These are phyloP conservation scores for Hansenula anomala DNA, from an alignment of 1,139 yeast genomes.

Conservation along the genomic window DNA sequence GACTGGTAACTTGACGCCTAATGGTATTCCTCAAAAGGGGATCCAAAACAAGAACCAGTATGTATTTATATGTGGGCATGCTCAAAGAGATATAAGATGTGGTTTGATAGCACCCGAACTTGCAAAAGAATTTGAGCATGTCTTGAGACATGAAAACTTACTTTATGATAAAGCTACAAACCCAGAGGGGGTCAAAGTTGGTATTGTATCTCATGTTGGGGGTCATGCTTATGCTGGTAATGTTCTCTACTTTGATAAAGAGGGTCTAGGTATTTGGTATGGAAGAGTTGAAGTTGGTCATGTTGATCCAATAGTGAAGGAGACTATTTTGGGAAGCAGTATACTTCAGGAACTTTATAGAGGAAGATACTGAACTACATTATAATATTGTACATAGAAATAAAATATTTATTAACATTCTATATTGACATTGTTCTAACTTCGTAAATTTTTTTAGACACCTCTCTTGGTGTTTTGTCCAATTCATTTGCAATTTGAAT, in stretches of 20 bases:
- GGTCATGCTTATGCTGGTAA: conserved; percentile 83
- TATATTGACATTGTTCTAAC: conserved; percentile 36
- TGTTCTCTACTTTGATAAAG: conserved; percentile 45
- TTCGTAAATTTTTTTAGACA: conserved; percentile 57
- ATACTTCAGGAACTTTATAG: conserved; percentile 53
- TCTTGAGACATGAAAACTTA: conserved; percentile 30
- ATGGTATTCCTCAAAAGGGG: conserved; percentile 10
- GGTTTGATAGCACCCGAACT: conserved; percentile 60
- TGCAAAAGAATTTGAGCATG: conserved; percentile 42
- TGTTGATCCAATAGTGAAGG: conserved; percentile 60
- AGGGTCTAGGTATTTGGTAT: conserved; percentile 56
- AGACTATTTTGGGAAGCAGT: conserved; percentile 42
- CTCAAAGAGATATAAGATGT: conserved; percentile 59
- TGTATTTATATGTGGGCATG: conserved; percentile 64
- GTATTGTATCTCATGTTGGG: conserved; percentile 64
- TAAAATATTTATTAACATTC: too few relatives aligned
- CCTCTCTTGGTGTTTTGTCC: conserved; percentile 53
- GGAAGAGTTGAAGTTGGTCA: conserved; percentile 62
- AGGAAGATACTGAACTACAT: conserved; percentile 28
- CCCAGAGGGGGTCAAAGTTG: conserved; percentile 38
- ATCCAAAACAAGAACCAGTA: conserved; percentile 14
- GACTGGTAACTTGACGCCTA: conserved; percentile 35
- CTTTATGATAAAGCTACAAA: conserved; percentile 21
- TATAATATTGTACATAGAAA: neutral
- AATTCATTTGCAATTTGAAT: conserved; percentile 45